Percentiles rank a stretch among this genome's conserved stretches.
Conservation (phyloP, 768 basidiomycete species). For the Phlebiopsis flavidoalba region DNA sequence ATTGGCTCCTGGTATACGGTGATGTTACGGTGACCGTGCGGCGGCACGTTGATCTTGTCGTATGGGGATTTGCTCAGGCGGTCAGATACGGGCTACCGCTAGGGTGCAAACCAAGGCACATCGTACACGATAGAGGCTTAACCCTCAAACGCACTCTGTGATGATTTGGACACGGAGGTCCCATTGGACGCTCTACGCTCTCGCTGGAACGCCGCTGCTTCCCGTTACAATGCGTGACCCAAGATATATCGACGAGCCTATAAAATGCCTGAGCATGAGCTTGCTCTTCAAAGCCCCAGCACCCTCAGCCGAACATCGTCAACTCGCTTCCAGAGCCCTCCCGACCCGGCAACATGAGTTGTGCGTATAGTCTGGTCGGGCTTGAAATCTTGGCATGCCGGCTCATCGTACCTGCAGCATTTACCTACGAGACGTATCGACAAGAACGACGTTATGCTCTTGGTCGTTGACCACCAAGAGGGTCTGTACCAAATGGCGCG, state of each 20-base stretch:
- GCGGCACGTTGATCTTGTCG: not conserved
- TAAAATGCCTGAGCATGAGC: not conserved
- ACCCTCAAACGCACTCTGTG: too few species aligned
- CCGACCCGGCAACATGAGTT: not conserved
- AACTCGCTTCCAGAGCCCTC: not conserved
- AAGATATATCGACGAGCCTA: not conserved
- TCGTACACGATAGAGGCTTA: too few species aligned
- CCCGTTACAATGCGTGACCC: not conserved
- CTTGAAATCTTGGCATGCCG: not conserved
- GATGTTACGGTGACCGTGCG: not conserved
- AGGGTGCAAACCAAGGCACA: too few species aligned
- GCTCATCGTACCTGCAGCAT: not conserved
- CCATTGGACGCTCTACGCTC: too few species aligned
- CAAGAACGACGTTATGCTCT: slow-evolving; percentile 38
- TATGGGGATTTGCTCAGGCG: not conserved
- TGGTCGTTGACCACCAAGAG: slow-evolving; percentile 46
- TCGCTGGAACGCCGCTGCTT: not conserved
- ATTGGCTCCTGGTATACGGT: not conserved
- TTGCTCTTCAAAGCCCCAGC: not conserved
- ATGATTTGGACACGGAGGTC: too few species aligned
- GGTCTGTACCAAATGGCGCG: slow-evolving; percentile 43
- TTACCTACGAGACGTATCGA: slow-evolving; percentile 35
- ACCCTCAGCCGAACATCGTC: not conserved
- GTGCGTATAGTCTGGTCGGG: not conserved
- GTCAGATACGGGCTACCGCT: not conserved